Conservation (phyloP, 1,139 yeast genomes). For the Saccharomyces pastorianus region DNA sequence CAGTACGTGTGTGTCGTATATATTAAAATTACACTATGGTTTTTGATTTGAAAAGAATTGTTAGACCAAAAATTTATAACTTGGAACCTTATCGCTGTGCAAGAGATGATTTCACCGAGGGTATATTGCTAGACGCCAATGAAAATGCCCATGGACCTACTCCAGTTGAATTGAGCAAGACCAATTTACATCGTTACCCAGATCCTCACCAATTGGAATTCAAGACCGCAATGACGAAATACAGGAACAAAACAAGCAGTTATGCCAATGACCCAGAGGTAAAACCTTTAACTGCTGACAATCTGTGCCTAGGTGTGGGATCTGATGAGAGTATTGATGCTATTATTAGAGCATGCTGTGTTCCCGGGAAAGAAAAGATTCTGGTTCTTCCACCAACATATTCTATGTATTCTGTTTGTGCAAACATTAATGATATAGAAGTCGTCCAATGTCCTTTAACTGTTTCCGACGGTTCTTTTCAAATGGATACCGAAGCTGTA, state of each 20-base stretch:
- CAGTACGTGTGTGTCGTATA: background rate
- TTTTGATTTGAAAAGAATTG: constrained; percentile 35
- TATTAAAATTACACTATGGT: constrained; percentile 10
- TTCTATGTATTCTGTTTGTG: constrained; percentile 92
- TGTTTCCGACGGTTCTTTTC: constrained; percentile 49
- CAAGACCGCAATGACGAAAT: constrained; percentile 61
- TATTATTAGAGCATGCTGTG: constrained; percentile 73
- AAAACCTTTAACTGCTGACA: constrained; percentile 45
- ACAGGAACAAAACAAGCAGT: constrained; percentile 51
- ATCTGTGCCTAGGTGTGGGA: constrained; percentile 90
- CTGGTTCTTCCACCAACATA: constrained; percentile 91
- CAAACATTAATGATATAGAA: constrained; percentile 78
- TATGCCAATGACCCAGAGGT: constrained; percentile 18
- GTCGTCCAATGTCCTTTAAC: constrained; percentile 61
- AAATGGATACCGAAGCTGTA: constrained; percentile 53
- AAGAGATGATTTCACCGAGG: constrained; percentile 82
- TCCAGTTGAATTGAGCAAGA: constrained; percentile 35
- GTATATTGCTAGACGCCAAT: constrained; percentile 85
- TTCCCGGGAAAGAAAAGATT: constrained; percentile 75
- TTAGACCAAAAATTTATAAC: constrained; percentile 74
- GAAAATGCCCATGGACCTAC: constrained; percentile 94
- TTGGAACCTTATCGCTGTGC: constrained; percentile 94
- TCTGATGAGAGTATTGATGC: constrained; percentile 94
- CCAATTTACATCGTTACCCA: constrained; percentile 81
- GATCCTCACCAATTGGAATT: constrained; percentile 90